Base-by-base conservation (phyloP, 768 basidiomycete species). In the Phanerochaete sordida region DNA sequence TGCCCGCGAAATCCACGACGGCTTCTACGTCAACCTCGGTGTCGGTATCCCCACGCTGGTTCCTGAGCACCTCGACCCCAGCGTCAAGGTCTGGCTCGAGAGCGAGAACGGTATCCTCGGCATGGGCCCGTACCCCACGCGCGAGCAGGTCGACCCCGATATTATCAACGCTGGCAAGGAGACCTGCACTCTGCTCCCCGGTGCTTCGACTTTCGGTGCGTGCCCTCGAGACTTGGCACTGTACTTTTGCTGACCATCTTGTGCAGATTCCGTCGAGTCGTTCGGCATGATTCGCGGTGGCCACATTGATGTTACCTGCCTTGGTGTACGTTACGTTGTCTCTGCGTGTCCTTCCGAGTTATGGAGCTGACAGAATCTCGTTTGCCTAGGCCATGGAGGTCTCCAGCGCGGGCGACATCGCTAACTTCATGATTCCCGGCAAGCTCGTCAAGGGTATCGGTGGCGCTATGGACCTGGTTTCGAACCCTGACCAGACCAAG, bases 251-350 rank as follows among this genome's bases (percentile, higher is more conserved):
- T 35, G 44, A 48, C 52, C 57, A 39, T 28, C 15, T 23, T 52
- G 12, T 28, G 50, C 62, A 87, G 90, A 95, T 73, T 94, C 92
- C 2, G 84, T 84, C 65, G 94, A 96, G 74, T 94, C 92, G 7
- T 97, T 97, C 69, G 89, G 88, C 33, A 97, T 97, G 95, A 96
- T 97, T 71, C 91, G 95, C 57, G 95, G 95, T 56, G 95, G 95
- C 2, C 95, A 97, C 73, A 84, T 97, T 56, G 85, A 96, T 64
- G 89, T 95, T 49, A 86, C 93, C 4, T 92, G 95, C 69, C 82
- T 97, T 49, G 95, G 95, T 46, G 91, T 91, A 74, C 66, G 87
- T 77, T n/a, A 23, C 28, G 15, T 47, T 46, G 24, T 26, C 19
- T 49, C 35, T 46, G n/a, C 49, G 28, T 21, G 31, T 61, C 24